phyloP scores from a whole-genome alignment of 176 grass and related monocot genomes.

The Hordeum vulgare region MorexV3_pseudomolecules_assembly NC_058524.1:616452944-616453443 shows the following conservation, averaged over 20 bases:
- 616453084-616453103: background rate
- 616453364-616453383: conserved; percentile 34
- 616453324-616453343: conserved; percentile 8
- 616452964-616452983: background rate
- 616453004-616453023: background rate
- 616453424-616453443: background rate
- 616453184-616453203: conserved; percentile 84
- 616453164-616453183: conserved; percentile 82
- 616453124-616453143: conserved; percentile 77
- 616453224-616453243: conserved; percentile 61
- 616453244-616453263: conserved; percentile 68
- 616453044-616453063: background rate
- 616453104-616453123: conserved; percentile 27
- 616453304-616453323: conserved; percentile 54
- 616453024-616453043: background rate
- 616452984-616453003: background rate
- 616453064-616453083: background rate
- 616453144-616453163: conserved; percentile 79
- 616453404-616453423: background rate
- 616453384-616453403: background rate
- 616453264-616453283: conserved; percentile 70
- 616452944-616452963: background rate
- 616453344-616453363: background rate
- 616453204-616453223: conserved; percentile 87
- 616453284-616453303: conserved; percentile 61